Percentiles rank a stretch among this genome's conserved stretches.
These are phyloP conservation scores for Whalleya microplaca DNA, from an alignment of 2,329 filamentous ascomycete genomes.

Conservation along the genomic window DNA sequence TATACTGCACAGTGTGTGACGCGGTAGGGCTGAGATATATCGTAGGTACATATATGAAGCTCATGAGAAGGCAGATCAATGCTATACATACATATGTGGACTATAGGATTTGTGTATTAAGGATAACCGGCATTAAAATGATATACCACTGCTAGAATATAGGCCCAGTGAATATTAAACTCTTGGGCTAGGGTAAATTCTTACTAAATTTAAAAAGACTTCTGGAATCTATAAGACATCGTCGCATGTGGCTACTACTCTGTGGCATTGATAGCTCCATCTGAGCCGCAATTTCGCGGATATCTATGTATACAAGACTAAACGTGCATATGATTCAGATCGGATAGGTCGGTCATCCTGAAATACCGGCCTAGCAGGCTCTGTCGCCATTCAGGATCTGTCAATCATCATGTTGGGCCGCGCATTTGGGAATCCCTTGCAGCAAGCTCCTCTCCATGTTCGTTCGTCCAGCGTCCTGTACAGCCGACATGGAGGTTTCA, in stretches of 20 bases:
- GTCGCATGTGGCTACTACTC: neutral
- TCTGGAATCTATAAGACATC: neutral
- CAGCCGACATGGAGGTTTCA: conserved; percentile 23
- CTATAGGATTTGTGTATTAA: too few relatives aligned
- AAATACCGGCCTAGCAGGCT: conserved; percentile 1
- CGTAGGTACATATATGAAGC: neutral
- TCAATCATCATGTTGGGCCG: conserved; percentile 3
- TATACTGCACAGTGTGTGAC: conserved; percentile 18
- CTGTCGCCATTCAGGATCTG: conserved; percentile 4
- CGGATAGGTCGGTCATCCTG: neutral
- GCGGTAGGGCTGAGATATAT: conserved; percentile 29
- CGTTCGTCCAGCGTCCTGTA: neutral
- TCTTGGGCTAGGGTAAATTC: too few relatives aligned
- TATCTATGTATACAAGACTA: neutral
- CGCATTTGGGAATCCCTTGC: conserved; percentile 11
- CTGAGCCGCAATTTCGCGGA: neutral
- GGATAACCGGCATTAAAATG: too few relatives aligned
- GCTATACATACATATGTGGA: neutral
- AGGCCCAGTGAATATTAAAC: too few relatives aligned
- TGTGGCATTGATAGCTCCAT: neutral
- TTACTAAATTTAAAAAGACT: too few relatives aligned
- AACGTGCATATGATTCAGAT: neutral
- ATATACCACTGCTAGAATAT: too few relatives aligned
- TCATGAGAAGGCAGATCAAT: too few relatives aligned
- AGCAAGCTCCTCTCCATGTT: neutral